A percentile compares a stretch with the other conserved stretches of the same genome.
phyloP scores from a whole-genome alignment of 106 monocot species.

The Xerophyta viscosa region DNA sequence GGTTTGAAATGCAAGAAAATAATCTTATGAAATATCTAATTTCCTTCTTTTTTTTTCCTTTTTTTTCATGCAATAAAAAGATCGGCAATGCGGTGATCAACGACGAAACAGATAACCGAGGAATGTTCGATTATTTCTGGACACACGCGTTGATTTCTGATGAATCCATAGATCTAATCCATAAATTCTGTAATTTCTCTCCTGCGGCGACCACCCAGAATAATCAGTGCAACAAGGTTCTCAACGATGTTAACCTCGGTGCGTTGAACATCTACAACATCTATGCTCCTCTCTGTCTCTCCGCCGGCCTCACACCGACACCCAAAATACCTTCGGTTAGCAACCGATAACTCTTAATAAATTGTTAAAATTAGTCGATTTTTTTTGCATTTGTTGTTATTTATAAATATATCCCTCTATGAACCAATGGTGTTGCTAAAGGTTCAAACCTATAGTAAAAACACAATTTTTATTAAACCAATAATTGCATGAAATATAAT shows the following conservation, averaged over 20 bases:
- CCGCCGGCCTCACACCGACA: background rate
- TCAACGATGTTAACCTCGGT: background rate
- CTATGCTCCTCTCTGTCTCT: background rate
- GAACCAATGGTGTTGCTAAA: no score
- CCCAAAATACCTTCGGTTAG: slow-evolving; percentile 18
- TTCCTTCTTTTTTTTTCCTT: no score
- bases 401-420: background rate
- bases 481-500: no score
- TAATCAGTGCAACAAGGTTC: background rate
- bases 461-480: no score
- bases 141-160: slow-evolving; percentile 4
- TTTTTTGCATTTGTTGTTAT: no score
- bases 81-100: slow-evolving; percentile 5
- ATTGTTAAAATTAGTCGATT: no score
- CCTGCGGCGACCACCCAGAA: background rate
- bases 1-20: no score
- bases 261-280: slow-evolving; percentile 3
- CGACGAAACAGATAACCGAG: slow-evolving; percentile 1
- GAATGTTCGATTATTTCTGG: slow-evolving; percentile 5
- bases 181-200: slow-evolving; percentile 1
- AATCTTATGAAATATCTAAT: no score
- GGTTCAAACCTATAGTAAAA: no score
- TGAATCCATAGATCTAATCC: background rate
- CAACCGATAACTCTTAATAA: background rate
- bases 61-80: no score